These are phyloP conservation scores for Blastobotrys indianensis DNA, from an alignment of 1,139 yeast species.

Conservation along the genomic window DNA sequence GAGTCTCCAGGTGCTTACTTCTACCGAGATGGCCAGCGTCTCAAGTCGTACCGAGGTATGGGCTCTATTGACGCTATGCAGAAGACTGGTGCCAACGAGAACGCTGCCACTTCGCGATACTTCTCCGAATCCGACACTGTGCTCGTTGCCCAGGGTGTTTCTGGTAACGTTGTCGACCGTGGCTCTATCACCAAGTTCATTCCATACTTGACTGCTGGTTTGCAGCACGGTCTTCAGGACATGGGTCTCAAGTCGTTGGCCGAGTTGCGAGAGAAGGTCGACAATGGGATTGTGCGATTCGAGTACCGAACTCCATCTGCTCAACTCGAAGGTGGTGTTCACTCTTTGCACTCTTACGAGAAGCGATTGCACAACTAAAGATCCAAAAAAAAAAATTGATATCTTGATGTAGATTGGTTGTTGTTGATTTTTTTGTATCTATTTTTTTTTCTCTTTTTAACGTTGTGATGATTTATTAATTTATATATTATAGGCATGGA, in stretches of 20 bases:
- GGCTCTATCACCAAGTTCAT: conserved; percentile 91
- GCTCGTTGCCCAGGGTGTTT: conserved; percentile 98
- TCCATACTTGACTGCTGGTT: conserved; percentile 90
- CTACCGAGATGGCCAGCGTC: conserved; percentile 96
- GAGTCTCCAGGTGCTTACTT: conserved; percentile 99
- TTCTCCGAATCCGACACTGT: conserved; percentile 94
- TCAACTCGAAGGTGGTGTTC: conserved; percentile 98
- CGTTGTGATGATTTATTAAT: conserved; percentile 1
- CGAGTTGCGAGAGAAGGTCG: conserved; percentile 60
- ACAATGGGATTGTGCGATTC: conserved; percentile 72
- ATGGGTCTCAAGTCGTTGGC: conserved; percentile 74
- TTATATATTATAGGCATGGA: neutral
- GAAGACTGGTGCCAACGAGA: conserved; percentile 78
- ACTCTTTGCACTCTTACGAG: conserved; percentile 93
- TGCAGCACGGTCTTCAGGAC: conserved; percentile 98
- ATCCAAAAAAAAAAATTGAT: neutral
- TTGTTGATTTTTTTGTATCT: neutral
- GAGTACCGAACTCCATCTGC: conserved; percentile 99
- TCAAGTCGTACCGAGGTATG: conserved; percentile 98
- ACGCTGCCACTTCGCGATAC: conserved; percentile 97
- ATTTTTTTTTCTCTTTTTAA: neutral
- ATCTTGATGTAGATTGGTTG: neutral
- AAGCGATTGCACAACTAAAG: conserved; percentile 84
- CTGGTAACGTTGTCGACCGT: conserved; percentile 94
- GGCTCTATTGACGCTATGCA: conserved; percentile 99